Evolutionary conservation across 345 rosid genomes (phyloP).

Genomic region (Rhizophora apiculata): DNA sequence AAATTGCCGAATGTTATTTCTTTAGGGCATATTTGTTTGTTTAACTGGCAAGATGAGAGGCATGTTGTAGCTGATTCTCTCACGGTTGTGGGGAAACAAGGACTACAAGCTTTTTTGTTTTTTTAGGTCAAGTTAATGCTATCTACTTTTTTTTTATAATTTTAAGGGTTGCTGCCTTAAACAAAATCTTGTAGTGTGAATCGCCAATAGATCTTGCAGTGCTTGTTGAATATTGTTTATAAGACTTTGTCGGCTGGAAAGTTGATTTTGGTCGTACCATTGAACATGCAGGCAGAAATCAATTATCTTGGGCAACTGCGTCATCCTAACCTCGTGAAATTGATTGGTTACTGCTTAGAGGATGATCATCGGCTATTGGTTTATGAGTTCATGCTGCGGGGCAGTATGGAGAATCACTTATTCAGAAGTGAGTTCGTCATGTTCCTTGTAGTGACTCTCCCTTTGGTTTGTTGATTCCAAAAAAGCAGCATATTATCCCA

Average conservation of each 20-base stretch:
- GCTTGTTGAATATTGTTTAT: neutral
- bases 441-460: neutral
- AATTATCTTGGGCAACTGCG: conserved; percentile 34
- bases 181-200: too few species aligned
- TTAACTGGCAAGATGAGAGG: too few species aligned
- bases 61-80: neutral
- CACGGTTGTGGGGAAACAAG: neutral
- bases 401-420: conserved; percentile 36
- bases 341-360: conserved; percentile 36
- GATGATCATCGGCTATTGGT: conserved; percentile 33
- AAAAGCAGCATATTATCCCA: conserved; percentile 2
- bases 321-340: conserved; percentile 34
- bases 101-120: neutral
- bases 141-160: too few species aligned
- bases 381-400: conserved; percentile 34
- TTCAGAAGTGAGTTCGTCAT: conserved; percentile 30
- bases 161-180: too few species aligned
- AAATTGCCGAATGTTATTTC: too few species aligned
- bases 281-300: conserved; percentile 30
- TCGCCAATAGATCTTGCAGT: neutral
- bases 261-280: conserved; percentile 14
- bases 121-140: too few species aligned
- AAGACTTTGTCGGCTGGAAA: neutral
- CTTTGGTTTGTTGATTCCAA: neutral
- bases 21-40: too few species aligned